phyloP scores from a whole-genome alignment of 1,139 yeast species.

The Zygoascus hellenicus region DNA sequence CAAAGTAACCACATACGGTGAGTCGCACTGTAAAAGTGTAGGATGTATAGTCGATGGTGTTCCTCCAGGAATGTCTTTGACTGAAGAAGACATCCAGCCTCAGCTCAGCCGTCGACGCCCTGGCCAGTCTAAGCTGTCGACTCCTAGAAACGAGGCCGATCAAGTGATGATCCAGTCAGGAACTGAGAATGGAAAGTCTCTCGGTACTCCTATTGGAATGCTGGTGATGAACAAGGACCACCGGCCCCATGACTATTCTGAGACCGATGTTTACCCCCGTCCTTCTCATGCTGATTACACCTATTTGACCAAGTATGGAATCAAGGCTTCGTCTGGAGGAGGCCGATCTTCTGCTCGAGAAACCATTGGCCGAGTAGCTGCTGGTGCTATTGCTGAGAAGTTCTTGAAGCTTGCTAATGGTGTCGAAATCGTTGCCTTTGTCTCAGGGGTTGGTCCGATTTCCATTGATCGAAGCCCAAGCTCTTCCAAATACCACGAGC shows the following conservation, averaged over 20 bases:
- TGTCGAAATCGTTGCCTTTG: conserved; percentile 95
- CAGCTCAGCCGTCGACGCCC: conserved; percentile 96
- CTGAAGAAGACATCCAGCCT: conserved; percentile 88
- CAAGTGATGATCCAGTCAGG: conserved; percentile 90
- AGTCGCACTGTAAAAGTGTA: conserved; percentile 96
- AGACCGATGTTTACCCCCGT: conserved; percentile 91
- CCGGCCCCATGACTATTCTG: conserved; percentile 92
- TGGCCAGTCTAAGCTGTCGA: conserved; percentile 85
- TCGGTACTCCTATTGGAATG: conserved; percentile 97
- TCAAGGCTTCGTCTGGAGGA: conserved; percentile 92
- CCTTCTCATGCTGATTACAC: conserved; percentile 98
- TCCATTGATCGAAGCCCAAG: conserved; percentile 69
- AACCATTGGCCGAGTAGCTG: conserved; percentile 97
- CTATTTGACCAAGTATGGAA: conserved; percentile 82
- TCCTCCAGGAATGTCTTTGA: conserved; percentile 85
- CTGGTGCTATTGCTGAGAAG: conserved; percentile 97
- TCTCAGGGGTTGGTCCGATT: conserved; percentile 78
- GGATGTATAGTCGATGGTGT: conserved; percentile 98
- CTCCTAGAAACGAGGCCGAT: conserved; percentile 95
- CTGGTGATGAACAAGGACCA: conserved; percentile 89
- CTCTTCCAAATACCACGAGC: conserved; percentile 55
- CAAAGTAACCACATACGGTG: conserved; percentile 91
- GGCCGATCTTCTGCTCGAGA: conserved; percentile 97
- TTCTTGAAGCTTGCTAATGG: conserved; percentile 66
- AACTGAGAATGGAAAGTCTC: conserved; percentile 81